Evolutionary conservation across 225 moss, liverwort and hornwort genomes (phyloP), one percentile per base, ranked within the genome.

Genomic region (Asterella californica): DNA sequence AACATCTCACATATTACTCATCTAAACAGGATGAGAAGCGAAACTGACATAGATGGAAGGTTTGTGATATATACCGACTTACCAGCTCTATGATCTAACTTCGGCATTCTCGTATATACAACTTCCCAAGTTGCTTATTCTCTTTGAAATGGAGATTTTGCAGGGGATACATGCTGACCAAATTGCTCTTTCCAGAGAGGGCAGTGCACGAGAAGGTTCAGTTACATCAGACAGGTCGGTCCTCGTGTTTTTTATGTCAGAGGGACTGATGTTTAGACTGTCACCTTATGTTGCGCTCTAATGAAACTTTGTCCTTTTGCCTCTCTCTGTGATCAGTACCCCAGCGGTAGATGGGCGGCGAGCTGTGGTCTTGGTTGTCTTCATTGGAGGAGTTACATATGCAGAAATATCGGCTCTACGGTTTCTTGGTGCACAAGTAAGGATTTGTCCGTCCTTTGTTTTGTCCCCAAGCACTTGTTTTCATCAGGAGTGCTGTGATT

Each of bases 341-440:
- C 81, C 89, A 78, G 93, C 88, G 70, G 77, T 84, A 49, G 93
- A 93, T 83, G 90, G 93, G 75, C 90, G 93, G 42, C 91, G 97
- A 74, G 87, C 82, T 62, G 89, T 99, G 72, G 92, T 95, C 52
- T 74, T 99, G 78, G 97, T 95, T 78, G 78, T 95, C n/a, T 99
- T 99, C 76, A 95, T 99, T 78, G 97, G 97, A 79, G 97, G 97
- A 60, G 95, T 95, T 55, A 99, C 97, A 24, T 99, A 88, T 80
- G 97, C 97, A 80, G 97, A 99, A 88, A 99, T 99, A 81, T 99
- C 97, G 61, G 95, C 97, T 30, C 97, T 99, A 73, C 88, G 97
- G 48, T 99, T 99, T 84, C 88, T 99, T 24, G 88, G 91, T 80
- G 91, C 89, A 78, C 93, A 94, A 90, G 94, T 94, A 80, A 75